These are phyloP conservation scores for Coemansia sp. DNA, from an alignment of 192 early-diverging fungal genomes.

Conservation along the genomic window DNA sequence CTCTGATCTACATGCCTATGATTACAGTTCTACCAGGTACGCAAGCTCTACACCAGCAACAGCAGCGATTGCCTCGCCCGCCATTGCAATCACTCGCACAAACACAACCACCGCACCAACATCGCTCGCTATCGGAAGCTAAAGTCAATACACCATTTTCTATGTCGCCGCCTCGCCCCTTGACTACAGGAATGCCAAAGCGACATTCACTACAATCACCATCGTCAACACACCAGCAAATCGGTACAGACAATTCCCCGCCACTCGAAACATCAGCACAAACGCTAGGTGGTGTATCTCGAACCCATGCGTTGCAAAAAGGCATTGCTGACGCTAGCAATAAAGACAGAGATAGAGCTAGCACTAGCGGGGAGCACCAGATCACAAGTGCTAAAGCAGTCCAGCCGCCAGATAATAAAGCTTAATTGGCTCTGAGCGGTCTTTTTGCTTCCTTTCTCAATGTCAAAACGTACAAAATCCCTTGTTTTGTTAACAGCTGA, in stretches of 20 bases:
- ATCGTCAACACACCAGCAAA: not conserved
- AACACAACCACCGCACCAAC: not conserved
- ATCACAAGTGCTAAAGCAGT: not conserved
- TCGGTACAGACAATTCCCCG: not conserved
- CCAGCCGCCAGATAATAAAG: not conserved
- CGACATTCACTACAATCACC: conserved; percentile 1
- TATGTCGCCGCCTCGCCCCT: not conserved
- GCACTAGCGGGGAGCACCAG: not conserved
- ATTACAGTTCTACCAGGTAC: conserved; percentile 18
- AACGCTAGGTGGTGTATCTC: not conserved
- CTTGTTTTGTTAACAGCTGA: not conserved
- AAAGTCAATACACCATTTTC: not conserved
- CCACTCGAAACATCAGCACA: not conserved
- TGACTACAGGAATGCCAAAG: not conserved
- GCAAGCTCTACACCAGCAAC: not conserved
- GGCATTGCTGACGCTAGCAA: not conserved
- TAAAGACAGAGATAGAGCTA: not conserved
- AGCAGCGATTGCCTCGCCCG: not conserved
- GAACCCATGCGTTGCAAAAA: not conserved
- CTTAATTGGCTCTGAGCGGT: not conserved
- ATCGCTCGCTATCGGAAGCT: not conserved
- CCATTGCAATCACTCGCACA: not conserved
- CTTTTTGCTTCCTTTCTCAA: not conserved
- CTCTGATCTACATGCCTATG: conserved; percentile 23
- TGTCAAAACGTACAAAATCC: not conserved